Evolutionary conservation across 768 basidiomycete species (phyloP).

Genomic region (Xerocomellus amylosporus): DNA sequence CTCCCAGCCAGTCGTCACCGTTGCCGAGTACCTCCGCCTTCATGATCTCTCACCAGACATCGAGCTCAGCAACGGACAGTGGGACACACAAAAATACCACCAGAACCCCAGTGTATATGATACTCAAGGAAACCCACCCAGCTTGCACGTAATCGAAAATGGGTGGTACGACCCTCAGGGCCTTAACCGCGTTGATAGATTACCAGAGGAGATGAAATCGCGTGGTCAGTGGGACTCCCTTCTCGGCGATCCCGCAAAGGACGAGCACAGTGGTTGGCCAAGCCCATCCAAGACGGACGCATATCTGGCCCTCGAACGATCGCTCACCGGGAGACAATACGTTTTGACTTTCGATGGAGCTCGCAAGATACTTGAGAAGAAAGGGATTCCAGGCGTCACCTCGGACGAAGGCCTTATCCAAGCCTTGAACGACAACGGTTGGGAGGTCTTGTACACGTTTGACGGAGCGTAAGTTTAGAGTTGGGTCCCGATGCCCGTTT

Average conservation of each 20-base stretch:
- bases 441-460: conserved; percentile 38
- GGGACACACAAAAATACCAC: conserved; percentile 37
- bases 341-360: conserved; percentile 24
- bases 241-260: conserved; percentile 12
- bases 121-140: conserved; percentile 19
- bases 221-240: conserved; percentile 32
- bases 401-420: conserved; percentile 32
- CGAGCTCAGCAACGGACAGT: conserved; percentile 39
- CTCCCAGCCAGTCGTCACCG: conserved; percentile 39
- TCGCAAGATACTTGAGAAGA: conserved; percentile 15
- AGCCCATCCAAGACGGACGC: conserved; percentile 15
- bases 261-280: conserved; percentile 24
- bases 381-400: conserved; percentile 12
- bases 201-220: conserved; percentile 31
- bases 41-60: conserved; percentile 34
- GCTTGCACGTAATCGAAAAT: conserved; percentile 38
- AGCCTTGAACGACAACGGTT: conserved; percentile 34
- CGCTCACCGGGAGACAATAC: conserved; percentile 18
- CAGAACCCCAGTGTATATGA: conserved; percentile 28
- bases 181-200: conserved; percentile 38
- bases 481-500: background rate
- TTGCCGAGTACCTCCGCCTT: conserved; percentile 42
- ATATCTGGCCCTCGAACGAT: conserved; percentile 20
- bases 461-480: conserved; percentile 36
- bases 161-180: conserved; percentile 38